A percentile compares a stretch with the other conserved stretches of the same genome.
Evolutionary conservation across 345 rosid species (phyloP).

Genomic region (Citrus maxima): DNA sequence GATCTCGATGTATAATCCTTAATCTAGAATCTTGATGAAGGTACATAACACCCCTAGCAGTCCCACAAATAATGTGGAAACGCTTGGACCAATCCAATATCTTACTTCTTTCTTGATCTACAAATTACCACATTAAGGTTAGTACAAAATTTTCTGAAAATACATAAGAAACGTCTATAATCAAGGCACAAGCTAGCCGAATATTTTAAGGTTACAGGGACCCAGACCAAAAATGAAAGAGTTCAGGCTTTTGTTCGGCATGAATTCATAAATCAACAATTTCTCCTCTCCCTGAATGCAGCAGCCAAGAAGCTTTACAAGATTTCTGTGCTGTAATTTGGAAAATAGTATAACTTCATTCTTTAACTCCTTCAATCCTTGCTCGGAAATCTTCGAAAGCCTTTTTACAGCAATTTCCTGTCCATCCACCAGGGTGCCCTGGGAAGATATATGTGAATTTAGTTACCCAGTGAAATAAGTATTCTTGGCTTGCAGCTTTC

Average conservation of each 20-base stretch:
- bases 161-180: no score
- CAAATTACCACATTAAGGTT: neutral
- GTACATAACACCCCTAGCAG: slow-evolving; percentile 37
- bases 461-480: neutral
- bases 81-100: slow-evolving; percentile 34
- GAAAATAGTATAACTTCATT: slow-evolving; percentile 27
- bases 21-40: slow-evolving; percentile 47
- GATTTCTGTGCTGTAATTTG: slow-evolving; percentile 46
- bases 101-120: slow-evolving; percentile 13
- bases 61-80: slow-evolving; percentile 31
- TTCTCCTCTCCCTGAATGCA: slow-evolving; percentile 31
- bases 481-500: no score
- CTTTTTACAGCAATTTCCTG: slow-evolving; percentile 30
- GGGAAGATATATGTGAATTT: neutral
- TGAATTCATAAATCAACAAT: slow-evolving; percentile 32
- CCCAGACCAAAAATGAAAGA: no score
- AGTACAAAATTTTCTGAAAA: no score
- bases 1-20: slow-evolving; percentile 40
- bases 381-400: slow-evolving; percentile 8
- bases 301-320: slow-evolving; percentile 39
- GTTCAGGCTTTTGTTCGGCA: slow-evolving; percentile 24
- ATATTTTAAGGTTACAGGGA: slow-evolving; percentile 16
- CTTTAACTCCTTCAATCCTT: slow-evolving; percentile 43
- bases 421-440: slow-evolving; percentile 41
- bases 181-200: neutral